These are phyloP conservation scores for Cantharellus cinnabarinus DNA, from an alignment of 768 basidiomycete genomes.

Conservation along the genomic window DNA sequence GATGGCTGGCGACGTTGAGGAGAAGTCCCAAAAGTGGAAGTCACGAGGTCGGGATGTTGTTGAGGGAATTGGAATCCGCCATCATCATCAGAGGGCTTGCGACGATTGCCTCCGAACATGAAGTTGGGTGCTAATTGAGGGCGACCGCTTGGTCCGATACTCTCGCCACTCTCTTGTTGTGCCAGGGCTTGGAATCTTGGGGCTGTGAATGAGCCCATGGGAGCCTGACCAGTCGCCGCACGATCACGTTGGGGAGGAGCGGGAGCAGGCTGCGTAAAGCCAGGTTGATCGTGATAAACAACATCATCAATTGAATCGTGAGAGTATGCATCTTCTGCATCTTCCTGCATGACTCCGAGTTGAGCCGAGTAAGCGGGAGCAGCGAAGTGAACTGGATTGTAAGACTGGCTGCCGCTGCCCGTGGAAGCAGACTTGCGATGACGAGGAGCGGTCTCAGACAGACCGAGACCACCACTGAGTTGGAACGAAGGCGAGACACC, in stretches of 20 bases:
- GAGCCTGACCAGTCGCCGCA: constrained; percentile 9
- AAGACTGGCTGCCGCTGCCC: constrained; percentile 18
- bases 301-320: constrained; percentile 44
- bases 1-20: constrained; percentile 10
- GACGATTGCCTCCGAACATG: constrained; percentile 54
- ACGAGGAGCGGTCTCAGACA: constrained; percentile 29
- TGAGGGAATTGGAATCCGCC: constrained; percentile 68
- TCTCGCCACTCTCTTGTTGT: constrained; percentile 40
- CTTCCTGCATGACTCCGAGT: constrained; percentile 69
- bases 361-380: constrained; percentile 24
- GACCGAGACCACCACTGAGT: constrained; percentile 40
- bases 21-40: not conserved
- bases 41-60: constrained; percentile 17
- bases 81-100: constrained; percentile 31
- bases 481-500: constrained; percentile 53
- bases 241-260: constrained; percentile 6
- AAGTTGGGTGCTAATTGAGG: constrained; percentile 83
- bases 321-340: constrained; percentile 40
- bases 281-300: constrained; percentile 53
- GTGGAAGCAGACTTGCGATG: constrained; percentile 66
- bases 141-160: constrained; percentile 52
- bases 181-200: constrained; percentile 66
- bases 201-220: constrained; percentile 46
- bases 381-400: constrained; percentile 47
- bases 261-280: constrained; percentile 20